Evolutionary conservation across 805 yeast species (phyloP).

Genomic region (Pichia nanzhaoensis): DNA sequence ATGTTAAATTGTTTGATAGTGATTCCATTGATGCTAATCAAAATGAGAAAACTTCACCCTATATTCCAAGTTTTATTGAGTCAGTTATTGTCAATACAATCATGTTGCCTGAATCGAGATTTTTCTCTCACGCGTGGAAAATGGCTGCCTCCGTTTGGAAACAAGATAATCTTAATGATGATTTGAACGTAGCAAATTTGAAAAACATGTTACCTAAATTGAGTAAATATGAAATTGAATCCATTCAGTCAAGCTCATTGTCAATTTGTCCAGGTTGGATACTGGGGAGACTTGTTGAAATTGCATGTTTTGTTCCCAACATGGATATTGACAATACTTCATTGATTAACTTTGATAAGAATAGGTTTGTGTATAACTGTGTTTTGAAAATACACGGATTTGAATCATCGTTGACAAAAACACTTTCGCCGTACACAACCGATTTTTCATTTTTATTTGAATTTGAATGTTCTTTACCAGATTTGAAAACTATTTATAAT

Average conservation of each 20-base stretch:
- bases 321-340: conserved; percentile 59
- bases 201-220: conserved; percentile 14
- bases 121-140: conserved; percentile 63
- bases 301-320: conserved; percentile 71
- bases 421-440: conserved; percentile 24
- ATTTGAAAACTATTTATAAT: conserved; percentile 32
- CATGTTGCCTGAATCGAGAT: conserved; percentile 73
- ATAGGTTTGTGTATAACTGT: conserved; percentile 59
- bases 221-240: conserved; percentile 5
- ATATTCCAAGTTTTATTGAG: conserved; percentile 81
- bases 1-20: conserved; percentile 38
- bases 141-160: conserved; percentile 37
- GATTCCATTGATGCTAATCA: not conserved
- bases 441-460: conserved; percentile 49
- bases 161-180: not conserved
- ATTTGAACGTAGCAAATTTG: conserved; percentile 20
- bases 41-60: conserved; percentile 31
- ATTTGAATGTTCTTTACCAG: conserved; percentile 39
- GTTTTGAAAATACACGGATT: conserved; percentile 47
- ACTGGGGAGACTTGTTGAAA: conserved; percentile 69
- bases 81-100: conserved; percentile 68
- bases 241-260: conserved; percentile 28
- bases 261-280: conserved; percentile 93
- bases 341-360: conserved; percentile 79
- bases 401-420: conserved; percentile 28